A percentile compares a stretch with the other conserved stretches of the same genome.
These are phyloP conservation scores for Tetracentron sinense DNA, from an alignment of 164 flowering plant species.

Conservation along the genomic window DNA sequence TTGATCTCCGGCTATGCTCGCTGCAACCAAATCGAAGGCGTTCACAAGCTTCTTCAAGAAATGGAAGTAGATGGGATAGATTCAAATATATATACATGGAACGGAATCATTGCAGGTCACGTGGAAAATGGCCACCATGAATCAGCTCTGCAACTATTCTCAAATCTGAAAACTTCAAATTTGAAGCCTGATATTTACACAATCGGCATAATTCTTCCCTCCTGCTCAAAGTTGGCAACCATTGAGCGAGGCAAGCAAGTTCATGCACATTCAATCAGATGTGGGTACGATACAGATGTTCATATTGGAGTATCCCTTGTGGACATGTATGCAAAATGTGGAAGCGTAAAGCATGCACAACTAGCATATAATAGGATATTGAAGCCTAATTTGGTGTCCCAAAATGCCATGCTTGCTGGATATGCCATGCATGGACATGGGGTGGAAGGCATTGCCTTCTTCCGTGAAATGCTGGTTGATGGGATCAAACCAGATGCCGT, in stretches of 20 bases:
- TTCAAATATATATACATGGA: slow-evolving; percentile 63
- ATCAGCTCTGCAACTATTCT: slow-evolving; percentile 43
- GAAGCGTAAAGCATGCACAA: slow-evolving; percentile 38
- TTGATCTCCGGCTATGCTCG: slow-evolving; percentile 63
- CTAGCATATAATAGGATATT: slow-evolving; percentile 35
- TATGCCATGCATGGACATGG: slow-evolving; percentile 69
- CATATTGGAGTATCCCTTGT: slow-evolving; percentile 59
- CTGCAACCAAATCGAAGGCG: slow-evolving; percentile 31
- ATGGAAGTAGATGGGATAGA: slow-evolving; percentile 54
- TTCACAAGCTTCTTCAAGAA: slow-evolving; percentile 29
- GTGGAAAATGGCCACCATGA: slow-evolving; percentile 46
- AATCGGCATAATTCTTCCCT: slow-evolving; percentile 45
- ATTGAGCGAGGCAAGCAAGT: slow-evolving; percentile 62
- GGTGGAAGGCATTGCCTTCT: slow-evolving; percentile 53
- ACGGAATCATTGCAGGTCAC: slow-evolving; percentile 59
- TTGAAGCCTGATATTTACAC: slow-evolving; percentile 56
- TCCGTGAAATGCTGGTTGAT: slow-evolving; percentile 38
- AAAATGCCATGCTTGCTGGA: slow-evolving; percentile 70
- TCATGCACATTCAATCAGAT: slow-evolving; percentile 57
- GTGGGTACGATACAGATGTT: slow-evolving; percentile 41
- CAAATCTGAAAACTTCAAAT: slow-evolving; percentile 39
- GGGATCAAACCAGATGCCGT: slow-evolving; percentile 55
- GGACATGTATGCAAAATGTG: slow-evolving; percentile 82
- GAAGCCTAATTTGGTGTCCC: slow-evolving; percentile 46
- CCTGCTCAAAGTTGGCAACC: slow-evolving; percentile 52